Conservation (phyloP, 257 asterid species). For the Apocynum venetum region DNA sequence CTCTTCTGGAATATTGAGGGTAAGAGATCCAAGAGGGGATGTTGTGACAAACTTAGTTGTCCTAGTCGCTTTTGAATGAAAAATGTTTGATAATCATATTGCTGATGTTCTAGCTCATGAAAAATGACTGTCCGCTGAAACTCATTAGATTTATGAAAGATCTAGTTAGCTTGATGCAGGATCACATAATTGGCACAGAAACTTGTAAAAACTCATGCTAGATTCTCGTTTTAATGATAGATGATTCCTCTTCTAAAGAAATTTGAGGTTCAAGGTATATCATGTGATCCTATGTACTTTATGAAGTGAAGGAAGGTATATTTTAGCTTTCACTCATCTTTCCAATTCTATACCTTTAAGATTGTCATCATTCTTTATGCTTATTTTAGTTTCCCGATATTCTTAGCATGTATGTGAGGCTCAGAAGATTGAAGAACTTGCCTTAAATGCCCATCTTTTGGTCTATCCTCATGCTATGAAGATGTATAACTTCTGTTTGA, state of each 20-base stretch:
- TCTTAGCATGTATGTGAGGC: background rate
- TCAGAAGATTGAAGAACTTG: background rate
- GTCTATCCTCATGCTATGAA: background rate
- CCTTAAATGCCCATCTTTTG: background rate
- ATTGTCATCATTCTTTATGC: background rate
- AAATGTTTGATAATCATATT: background rate
- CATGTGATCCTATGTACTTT: background rate
- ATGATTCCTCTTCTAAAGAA: background rate
- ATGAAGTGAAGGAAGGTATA: background rate
- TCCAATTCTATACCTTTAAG: background rate
- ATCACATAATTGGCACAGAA: background rate
- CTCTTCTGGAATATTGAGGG: background rate
- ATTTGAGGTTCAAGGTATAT: background rate
- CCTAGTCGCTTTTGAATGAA: background rate
- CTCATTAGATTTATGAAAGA: background rate
- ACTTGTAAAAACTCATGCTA: background rate
- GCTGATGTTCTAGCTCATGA: background rate
- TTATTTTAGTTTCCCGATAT: background rate
- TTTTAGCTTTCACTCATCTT: background rate
- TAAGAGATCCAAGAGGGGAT: background rate
- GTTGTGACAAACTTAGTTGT: background rate
- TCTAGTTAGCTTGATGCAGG: background rate
- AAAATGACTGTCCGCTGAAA: background rate
- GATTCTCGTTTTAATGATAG: background rate
- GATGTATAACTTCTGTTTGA: background rate